These are phyloP conservation scores for Metschnikowia proteae DNA, from an alignment of 805 yeast genomes.

Conservation along the genomic window DNA sequence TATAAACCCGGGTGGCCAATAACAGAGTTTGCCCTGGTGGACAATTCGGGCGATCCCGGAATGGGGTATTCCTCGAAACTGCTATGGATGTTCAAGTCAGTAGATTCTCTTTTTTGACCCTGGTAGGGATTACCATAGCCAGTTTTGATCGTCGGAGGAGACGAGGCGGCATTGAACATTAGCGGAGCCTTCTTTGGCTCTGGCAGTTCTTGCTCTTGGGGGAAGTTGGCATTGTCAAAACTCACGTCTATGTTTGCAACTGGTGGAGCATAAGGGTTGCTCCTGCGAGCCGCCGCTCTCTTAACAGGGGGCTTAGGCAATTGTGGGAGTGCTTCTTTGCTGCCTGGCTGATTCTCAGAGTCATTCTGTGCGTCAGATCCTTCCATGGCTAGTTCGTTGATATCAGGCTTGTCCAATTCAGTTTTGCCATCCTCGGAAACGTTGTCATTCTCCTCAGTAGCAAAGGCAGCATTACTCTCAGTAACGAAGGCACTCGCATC, in stretches of 20 bases:
- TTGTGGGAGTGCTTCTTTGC: not conserved
- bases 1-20: slow-evolving; percentile 34
- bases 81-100: slow-evolving; percentile 12
- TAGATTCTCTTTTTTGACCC: slow-evolving; percentile 6
- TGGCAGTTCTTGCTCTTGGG: slow-evolving; percentile 6
- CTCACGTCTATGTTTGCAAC: slow-evolving; percentile 31
- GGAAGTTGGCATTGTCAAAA: slow-evolving; percentile 23
- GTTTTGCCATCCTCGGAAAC: not conserved
- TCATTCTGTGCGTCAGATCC: not conserved
- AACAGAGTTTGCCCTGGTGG: slow-evolving; percentile 44
- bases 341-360: not conserved
- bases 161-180: slow-evolving; percentile 7
- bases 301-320: not conserved
- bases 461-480: not conserved
- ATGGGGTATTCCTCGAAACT: slow-evolving; percentile 41
- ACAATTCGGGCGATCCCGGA: slow-evolving; percentile 43
- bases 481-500: not conserved
- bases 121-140: slow-evolving; percentile 30
- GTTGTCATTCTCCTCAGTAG: not conserved
- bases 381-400: not conserved
- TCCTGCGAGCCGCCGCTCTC: not conserved
- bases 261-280: slow-evolving; percentile 6
- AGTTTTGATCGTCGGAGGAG: slow-evolving; percentile 7
- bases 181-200: slow-evolving; percentile 7
- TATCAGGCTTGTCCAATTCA: not conserved